Evolutionary conservation across 2,329 filamentous ascomycete genomes (phyloP).

Genomic region (Bipolaris zeicola): DNA sequence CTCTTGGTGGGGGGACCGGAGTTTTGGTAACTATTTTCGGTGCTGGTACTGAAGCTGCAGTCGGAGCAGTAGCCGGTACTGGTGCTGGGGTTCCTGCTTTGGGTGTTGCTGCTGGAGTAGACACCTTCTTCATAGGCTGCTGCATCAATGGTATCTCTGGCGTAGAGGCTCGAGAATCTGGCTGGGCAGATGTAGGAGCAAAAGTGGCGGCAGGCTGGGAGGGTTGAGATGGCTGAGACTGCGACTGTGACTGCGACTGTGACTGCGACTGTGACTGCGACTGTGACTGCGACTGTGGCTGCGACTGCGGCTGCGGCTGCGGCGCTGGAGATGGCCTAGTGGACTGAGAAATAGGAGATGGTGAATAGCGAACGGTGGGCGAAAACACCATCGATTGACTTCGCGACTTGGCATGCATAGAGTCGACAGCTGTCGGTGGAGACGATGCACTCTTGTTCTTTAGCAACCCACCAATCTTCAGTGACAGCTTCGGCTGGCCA

Average conservation of each 20-base stretch:
- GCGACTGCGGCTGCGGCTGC: background rate
- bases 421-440: slow-evolving; percentile 18
- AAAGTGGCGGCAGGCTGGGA: slow-evolving; percentile 3
- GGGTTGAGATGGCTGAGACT: background rate
- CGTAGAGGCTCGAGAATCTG: slow-evolving; percentile 24
- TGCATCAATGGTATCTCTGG: slow-evolving; percentile 25
- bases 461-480: slow-evolving; percentile 28
- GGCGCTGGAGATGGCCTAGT: slow-evolving; percentile 24
- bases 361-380: slow-evolving; percentile 23
- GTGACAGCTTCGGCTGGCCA: slow-evolving; percentile 25
- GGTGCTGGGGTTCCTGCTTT: slow-evolving; percentile 12
- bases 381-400: slow-evolving; percentile 23
- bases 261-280: background rate
- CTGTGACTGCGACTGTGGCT: background rate
- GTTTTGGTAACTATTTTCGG: slow-evolving; percentile 6
- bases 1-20: slow-evolving; percentile 13
- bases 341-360: slow-evolving; percentile 23
- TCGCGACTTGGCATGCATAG: slow-evolving; percentile 14
- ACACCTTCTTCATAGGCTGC: slow-evolving; percentile 22
- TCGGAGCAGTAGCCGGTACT: slow-evolving; percentile 6
- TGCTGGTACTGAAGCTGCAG: background rate
- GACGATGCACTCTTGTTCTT: slow-evolving; percentile 22
- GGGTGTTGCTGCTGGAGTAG: slow-evolving; percentile 27
- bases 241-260: background rate
- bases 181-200: slow-evolving; percentile 14